A percentile compares a stretch with the other conserved stretches of the same genome.
Evolutionary conservation across 192 early-diverging fungal genomes (phyloP).

Genomic region (Powellomyces hirtus): DNA sequence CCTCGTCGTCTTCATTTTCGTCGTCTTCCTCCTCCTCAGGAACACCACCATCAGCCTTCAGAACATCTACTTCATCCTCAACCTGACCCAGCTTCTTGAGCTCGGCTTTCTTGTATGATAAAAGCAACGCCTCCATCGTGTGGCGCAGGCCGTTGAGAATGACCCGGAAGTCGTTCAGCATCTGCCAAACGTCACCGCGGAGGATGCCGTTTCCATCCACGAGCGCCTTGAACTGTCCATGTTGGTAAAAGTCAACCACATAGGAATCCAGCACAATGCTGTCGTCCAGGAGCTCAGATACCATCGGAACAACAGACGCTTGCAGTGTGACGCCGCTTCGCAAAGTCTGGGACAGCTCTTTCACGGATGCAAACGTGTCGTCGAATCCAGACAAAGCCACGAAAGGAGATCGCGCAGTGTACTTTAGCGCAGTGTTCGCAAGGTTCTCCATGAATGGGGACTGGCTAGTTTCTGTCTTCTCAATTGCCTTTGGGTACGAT

Average conservation of each 20-base stretch:
- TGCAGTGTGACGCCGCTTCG: slow-evolving; percentile 17
- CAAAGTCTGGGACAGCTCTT: slow-evolving; percentile 17
- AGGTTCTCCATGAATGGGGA: not conserved
- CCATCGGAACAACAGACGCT: slow-evolving; percentile 10
- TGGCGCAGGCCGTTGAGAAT: slow-evolving; percentile 2
- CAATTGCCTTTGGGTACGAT: not conserved
- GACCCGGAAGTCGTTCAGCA: slow-evolving; percentile 22
- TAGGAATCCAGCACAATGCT: slow-evolving; percentile 23
- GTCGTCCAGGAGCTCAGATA: slow-evolving; percentile 6
- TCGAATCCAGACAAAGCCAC: slow-evolving; percentile 29
- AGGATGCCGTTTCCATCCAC: slow-evolving; percentile 25
- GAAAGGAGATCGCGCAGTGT: slow-evolving; percentile 28
- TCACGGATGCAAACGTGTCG: slow-evolving; percentile 14
- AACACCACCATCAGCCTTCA: not conserved
- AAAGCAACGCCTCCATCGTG: slow-evolving; percentile 4
- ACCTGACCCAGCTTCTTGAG: not conserved
- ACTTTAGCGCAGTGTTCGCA: slow-evolving; percentile 6
- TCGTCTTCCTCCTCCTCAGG: slow-evolving; percentile 14
- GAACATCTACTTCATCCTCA: not conserved
- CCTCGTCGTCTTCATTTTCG: slow-evolving; percentile 13
- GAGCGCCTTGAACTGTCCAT: slow-evolving; percentile 25
- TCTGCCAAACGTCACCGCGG: slow-evolving; percentile 22
- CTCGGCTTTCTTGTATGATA: slow-evolving; percentile 1
- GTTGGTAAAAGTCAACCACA: slow-evolving; percentile 28
- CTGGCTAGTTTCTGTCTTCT: not conserved